These are phyloP conservation scores for Bipolaris gigantea DNA, from an alignment of 2,329 filamentous ascomycete species.

Conservation along the genomic window DNA sequence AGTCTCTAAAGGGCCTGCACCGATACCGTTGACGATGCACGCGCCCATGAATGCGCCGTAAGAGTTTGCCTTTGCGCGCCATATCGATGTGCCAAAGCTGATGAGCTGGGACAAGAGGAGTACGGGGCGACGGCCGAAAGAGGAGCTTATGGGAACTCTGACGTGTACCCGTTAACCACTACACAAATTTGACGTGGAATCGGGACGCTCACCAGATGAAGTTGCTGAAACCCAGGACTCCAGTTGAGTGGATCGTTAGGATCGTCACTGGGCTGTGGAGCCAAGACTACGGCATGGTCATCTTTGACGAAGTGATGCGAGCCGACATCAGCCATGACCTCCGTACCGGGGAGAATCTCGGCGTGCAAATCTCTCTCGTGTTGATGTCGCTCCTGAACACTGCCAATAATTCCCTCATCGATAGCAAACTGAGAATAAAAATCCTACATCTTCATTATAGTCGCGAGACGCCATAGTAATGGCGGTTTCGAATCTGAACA, in stretches of 20 bases:
- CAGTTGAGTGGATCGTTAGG: constrained; percentile 60
- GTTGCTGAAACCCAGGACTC: constrained; percentile 60
- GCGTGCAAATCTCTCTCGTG: constrained; percentile 57
- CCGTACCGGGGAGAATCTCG: constrained; percentile 60
- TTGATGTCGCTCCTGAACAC: constrained; percentile 47
- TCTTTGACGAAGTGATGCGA: constrained; percentile 65
- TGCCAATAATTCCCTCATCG: not conserved
- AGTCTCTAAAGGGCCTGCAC: constrained; percentile 64
- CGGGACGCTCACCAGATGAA: constrained; percentile 56
- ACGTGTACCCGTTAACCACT: not conserved
- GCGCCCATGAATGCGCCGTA: constrained; percentile 68
- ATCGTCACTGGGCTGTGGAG: constrained; percentile 57
- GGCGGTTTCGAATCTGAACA: not conserved
- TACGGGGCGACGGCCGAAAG: constrained; percentile 59
- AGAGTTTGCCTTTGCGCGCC: constrained; percentile 60
- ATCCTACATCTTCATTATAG: constrained; percentile 14
- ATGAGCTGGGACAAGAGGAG: constrained; percentile 57
- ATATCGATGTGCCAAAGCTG: constrained; percentile 58
- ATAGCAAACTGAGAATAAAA: no score
- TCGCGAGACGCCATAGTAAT: constrained; percentile 14
- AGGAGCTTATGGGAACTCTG: constrained; percentile 59
- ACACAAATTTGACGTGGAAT: not conserved
- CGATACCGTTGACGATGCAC: constrained; percentile 63
- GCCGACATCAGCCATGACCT: constrained; percentile 64
- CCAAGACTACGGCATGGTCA: constrained; percentile 50